Evolutionary conservation across 371 early-diverging fungal genomes (phyloP).

Genomic region (Dichotomocladium elegans): DNA sequence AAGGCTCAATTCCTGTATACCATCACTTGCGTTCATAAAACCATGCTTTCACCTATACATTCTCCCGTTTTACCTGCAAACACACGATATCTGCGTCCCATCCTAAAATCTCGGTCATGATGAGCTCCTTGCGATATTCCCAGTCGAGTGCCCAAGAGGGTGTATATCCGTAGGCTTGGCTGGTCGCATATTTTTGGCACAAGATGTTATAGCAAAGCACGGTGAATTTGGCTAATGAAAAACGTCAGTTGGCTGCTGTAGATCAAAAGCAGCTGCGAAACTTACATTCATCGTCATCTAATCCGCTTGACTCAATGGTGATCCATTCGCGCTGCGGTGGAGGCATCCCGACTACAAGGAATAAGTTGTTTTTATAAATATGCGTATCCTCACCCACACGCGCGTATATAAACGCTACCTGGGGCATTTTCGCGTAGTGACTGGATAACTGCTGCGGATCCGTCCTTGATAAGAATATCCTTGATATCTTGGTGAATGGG

Average conservation of each 20-base stretch:
- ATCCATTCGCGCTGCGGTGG: slow-evolving; percentile 96
- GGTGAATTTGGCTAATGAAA: slow-evolving; percentile 63
- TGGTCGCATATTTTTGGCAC: slow-evolving; percentile 87
- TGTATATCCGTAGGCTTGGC: slow-evolving; percentile 89
- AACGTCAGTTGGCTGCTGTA: background rate
- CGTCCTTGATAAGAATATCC: slow-evolving; percentile 82
- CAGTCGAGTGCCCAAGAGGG: slow-evolving; percentile 97
- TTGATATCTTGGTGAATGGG: slow-evolving; percentile 88
- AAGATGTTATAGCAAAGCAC: slow-evolving; percentile 96
- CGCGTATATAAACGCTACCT: slow-evolving; percentile 40
- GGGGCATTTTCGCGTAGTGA: slow-evolving; percentile 93
- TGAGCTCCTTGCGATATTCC: slow-evolving; percentile 91
- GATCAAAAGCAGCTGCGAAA: too few species aligned
- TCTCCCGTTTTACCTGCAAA: slow-evolving; percentile 91
- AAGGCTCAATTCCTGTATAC: background rate
- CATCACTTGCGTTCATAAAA: background rate
- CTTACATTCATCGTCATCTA: slow-evolving; percentile 5
- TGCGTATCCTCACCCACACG: background rate
- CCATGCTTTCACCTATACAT: background rate
- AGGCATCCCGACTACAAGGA: slow-evolving; percentile 69
- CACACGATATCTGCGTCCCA: slow-evolving; percentile 94
- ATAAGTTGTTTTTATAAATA: too few species aligned
- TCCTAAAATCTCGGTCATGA: slow-evolving; percentile 85
- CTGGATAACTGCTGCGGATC: slow-evolving; percentile 78
- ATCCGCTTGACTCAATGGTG: slow-evolving; percentile 48